Conservation (phyloP, 2,329 filamentous ascomycete genomes). For the Dissoconium aciculare region DNA sequence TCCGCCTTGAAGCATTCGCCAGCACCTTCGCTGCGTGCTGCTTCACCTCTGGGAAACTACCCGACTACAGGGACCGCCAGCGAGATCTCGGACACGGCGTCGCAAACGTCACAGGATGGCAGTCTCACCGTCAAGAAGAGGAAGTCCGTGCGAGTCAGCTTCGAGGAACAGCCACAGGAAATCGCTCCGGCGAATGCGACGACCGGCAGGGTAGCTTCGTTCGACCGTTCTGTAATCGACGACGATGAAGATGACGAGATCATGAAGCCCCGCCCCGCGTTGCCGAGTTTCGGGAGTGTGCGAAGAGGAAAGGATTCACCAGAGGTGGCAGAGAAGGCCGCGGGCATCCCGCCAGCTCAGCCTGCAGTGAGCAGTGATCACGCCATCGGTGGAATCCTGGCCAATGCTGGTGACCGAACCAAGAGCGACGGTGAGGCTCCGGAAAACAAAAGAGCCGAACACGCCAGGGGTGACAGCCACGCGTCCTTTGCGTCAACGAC, state of each 20-base stretch:
- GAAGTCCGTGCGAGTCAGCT: slow-evolving; percentile 62
- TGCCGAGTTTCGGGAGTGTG: slow-evolving; percentile 63
- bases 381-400: slow-evolving; percentile 40
- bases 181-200: slow-evolving; percentile 31
- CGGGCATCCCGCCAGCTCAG: slow-evolving; percentile 29
- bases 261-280: slow-evolving; percentile 58
- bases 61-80: slow-evolving; percentile 35
- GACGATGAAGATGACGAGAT: slow-evolving; percentile 45
- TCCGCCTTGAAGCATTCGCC: slow-evolving; percentile 57
- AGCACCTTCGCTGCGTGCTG: slow-evolving; percentile 33
- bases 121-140: slow-evolving; percentile 37
- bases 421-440: slow-evolving; percentile 48
- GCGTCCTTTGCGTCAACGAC: background rate
- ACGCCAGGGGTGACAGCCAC: slow-evolving; percentile 1
- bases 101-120: slow-evolving; percentile 25
- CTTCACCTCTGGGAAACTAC: slow-evolving; percentile 35
- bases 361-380: slow-evolving; percentile 42
- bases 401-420: slow-evolving; percentile 32
- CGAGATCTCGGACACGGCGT: slow-evolving; percentile 43
- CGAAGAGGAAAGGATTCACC: slow-evolving; percentile 25
- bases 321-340: slow-evolving; percentile 38
- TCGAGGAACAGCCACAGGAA: slow-evolving; percentile 41
- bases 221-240: slow-evolving; percentile 24
- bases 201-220: slow-evolving; percentile 21
- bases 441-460: slow-evolving; percentile 19